These are phyloP conservation scores for Candida ascalaphidarum DNA, from an alignment of 805 yeast genomes.

Conservation along the genomic window DNA sequence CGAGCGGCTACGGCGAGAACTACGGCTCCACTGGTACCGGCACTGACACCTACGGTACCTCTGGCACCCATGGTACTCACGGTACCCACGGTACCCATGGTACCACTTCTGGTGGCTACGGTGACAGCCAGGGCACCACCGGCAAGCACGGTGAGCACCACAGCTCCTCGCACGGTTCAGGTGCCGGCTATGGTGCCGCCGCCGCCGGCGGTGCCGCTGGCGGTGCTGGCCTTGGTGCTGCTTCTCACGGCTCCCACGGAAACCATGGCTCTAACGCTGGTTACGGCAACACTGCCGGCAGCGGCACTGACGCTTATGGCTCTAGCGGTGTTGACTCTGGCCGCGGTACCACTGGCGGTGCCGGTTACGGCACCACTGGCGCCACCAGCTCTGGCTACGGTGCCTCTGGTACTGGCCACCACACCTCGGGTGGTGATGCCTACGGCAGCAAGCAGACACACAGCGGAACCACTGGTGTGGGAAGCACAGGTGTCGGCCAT, in stretches of 20 bases:
- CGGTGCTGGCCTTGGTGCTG: not conserved
- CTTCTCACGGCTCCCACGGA: not conserved
- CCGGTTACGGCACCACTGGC: slow-evolving; percentile 3
- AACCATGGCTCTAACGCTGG: not conserved
- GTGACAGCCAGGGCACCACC: not conserved
- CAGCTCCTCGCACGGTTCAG: too few species aligned
- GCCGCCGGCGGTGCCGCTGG: slow-evolving; percentile 3
- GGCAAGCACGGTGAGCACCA: too few species aligned
- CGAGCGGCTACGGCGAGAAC: not conserved
- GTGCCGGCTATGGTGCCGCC: slow-evolving; percentile 1
- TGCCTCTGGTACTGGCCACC: slow-evolving; percentile 2
- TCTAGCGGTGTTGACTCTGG: too few species aligned
- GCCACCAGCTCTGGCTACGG: not conserved
- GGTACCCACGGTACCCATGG: slow-evolving; percentile 1
- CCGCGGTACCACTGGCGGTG: slow-evolving; percentile 1
- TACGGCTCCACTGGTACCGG: too few species aligned
- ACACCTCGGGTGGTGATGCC: slow-evolving; percentile 4
- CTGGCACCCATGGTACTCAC: slow-evolving; percentile 2
- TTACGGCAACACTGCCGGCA: not conserved
- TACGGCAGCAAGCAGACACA: too few species aligned
- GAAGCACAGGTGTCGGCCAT: slow-evolving; percentile 4
- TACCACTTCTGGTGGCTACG: slow-evolving; percentile 1
- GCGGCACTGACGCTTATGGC: slow-evolving; percentile 5
- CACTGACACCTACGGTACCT: too few species aligned
- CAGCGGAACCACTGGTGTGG: slow-evolving; percentile 5